These are phyloP conservation scores for Aureoboletus auriporus DNA, from an alignment of 768 basidiomycete species.

Conservation along the genomic window DNA sequence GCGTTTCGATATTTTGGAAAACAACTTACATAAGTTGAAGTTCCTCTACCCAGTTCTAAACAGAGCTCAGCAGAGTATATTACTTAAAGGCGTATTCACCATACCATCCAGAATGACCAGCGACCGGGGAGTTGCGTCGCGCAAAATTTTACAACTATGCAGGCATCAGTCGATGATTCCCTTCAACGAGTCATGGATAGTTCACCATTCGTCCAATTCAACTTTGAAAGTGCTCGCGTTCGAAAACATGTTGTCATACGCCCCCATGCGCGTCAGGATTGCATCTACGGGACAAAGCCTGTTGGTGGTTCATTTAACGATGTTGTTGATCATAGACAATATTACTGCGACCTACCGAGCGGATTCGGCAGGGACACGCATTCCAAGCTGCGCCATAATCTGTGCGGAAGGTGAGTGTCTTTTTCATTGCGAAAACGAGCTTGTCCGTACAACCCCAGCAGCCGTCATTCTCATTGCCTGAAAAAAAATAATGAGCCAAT, in stretches of 20 bases:
- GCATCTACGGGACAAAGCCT: conserved; percentile 87
- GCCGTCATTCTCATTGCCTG: conserved; percentile 95
- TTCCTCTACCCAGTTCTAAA: conserved; percentile 89
- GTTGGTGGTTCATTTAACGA: conserved; percentile 4
- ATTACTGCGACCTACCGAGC: conserved; percentile 53
- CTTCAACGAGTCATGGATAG: background rate
- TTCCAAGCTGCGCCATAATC: conserved; percentile 95
- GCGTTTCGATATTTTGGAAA: conserved; percentile 4
- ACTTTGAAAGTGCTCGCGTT: conserved; percentile 97
- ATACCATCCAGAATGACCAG: conserved; percentile 92
- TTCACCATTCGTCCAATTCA: conserved; percentile 93
- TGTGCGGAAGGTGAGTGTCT: conserved; percentile 22
- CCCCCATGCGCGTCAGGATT: conserved; percentile 97
- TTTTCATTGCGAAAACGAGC: background rate
- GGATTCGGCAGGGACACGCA: conserved; percentile 83
- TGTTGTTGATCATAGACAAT: background rate
- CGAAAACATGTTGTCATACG: conserved; percentile 96
- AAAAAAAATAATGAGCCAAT: conserved; percentile 1
- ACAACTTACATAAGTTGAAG: conserved; percentile 78
- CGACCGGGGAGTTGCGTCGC: conserved; percentile 91
- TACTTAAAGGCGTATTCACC: conserved; percentile 13
- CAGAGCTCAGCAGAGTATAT: conserved; percentile 1
- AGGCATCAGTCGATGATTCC: background rate
- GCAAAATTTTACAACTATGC: conserved; percentile 82
- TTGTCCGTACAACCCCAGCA: conserved; percentile 66